Percentiles rank a stretch among this genome's conserved stretches.
Conservation (phyloP, 1,284 basidiomycete species). For the Pascua sp. region DNA sequence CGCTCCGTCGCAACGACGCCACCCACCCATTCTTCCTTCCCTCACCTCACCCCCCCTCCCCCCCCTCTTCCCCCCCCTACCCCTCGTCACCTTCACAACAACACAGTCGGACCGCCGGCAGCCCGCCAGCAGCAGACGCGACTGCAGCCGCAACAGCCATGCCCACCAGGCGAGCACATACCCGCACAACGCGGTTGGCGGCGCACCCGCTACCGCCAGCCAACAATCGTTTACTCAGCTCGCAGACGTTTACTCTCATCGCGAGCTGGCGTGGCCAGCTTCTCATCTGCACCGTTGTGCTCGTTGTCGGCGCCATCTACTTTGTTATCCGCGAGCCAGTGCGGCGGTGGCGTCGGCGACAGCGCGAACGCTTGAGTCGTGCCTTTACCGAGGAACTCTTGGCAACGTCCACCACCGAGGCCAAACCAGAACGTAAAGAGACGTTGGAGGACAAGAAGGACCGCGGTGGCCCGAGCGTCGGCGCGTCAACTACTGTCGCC, state of each 20-base stretch:
- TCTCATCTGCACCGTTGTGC: conserved; percentile 40
- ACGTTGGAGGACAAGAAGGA: conserved; percentile 9
- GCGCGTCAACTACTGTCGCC: conserved; percentile 7
- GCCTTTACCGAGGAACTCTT: conserved; percentile 32
- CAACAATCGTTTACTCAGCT: conserved; percentile 24
- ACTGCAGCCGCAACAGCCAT: not conserved
- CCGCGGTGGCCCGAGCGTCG: conserved; percentile 6
- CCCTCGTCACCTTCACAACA: too few relatives aligned
- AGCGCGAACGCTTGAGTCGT: conserved; percentile 28
- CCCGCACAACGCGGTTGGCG: not conserved
- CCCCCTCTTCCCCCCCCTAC: too few relatives aligned
- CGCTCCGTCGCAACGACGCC: too few relatives aligned
- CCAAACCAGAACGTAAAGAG: not conserved
- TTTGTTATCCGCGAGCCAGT: conserved; percentile 38
- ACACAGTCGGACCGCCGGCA: too few relatives aligned
- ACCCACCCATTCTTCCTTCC: too few relatives aligned
- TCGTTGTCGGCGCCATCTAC: conserved; percentile 39
- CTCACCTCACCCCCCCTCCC: too few relatives aligned
- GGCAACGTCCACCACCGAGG: conserved; percentile 8
- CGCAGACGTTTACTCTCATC: conserved; percentile 38
- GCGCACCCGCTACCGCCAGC: not conserved
- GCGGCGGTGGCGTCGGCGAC: conserved; percentile 20
- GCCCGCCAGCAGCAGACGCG: too few relatives aligned
- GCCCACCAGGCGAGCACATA: conserved; percentile 5
- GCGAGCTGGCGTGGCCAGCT: conserved; percentile 47